Percentiles rank a stretch among this genome's conserved stretches.
phyloP scores from a whole-genome alignment of 352 stramenopile species.

The Phytopythium kandeliae region DNA sequence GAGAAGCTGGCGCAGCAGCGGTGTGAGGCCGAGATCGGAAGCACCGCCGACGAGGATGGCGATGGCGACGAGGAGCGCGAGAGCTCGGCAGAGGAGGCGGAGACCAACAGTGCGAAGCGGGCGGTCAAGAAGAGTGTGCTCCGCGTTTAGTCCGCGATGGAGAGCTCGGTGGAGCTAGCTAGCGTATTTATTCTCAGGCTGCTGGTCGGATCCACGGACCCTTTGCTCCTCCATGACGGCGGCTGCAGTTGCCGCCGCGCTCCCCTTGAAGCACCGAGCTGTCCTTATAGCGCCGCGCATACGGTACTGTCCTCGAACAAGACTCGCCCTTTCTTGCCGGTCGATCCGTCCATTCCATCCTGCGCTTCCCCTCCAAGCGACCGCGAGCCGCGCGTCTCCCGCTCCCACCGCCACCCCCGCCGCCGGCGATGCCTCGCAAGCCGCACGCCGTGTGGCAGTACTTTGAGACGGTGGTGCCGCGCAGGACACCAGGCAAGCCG shows the following conservation, averaged over 20 bases:
- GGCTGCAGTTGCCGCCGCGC: too few species aligned
- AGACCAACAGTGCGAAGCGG: not conserved
- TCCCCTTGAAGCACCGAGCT: too few species aligned
- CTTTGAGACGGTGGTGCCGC: slow-evolving; percentile 1
- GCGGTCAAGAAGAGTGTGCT: not conserved
- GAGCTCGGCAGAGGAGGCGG: not conserved
- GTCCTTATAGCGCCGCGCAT: too few species aligned
- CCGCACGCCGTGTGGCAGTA: slow-evolving; percentile 6
- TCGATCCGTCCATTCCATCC: too few species aligned
- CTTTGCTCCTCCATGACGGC: too few species aligned
- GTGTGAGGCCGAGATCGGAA: slow-evolving; percentile 15
- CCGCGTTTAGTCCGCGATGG: not conserved
- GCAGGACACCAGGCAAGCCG: not conserved
- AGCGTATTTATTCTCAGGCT: not conserved
- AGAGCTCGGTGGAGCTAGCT: not conserved
- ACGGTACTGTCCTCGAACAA: too few species aligned
- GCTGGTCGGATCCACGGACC: not conserved
- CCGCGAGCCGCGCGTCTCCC: not conserved
- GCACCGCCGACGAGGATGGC: not conserved
- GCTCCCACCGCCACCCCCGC: not conserved
- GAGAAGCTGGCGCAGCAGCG: slow-evolving; percentile 23
- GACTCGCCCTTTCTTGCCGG: too few species aligned
- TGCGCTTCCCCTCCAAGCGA: not conserved
- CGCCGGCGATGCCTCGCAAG: slow-evolving; percentile 1
- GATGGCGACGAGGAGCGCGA: not conserved